phyloP scores from a whole-genome alignment of 2,329 filamentous ascomycete species.

The Xylaria sp. region DNA sequence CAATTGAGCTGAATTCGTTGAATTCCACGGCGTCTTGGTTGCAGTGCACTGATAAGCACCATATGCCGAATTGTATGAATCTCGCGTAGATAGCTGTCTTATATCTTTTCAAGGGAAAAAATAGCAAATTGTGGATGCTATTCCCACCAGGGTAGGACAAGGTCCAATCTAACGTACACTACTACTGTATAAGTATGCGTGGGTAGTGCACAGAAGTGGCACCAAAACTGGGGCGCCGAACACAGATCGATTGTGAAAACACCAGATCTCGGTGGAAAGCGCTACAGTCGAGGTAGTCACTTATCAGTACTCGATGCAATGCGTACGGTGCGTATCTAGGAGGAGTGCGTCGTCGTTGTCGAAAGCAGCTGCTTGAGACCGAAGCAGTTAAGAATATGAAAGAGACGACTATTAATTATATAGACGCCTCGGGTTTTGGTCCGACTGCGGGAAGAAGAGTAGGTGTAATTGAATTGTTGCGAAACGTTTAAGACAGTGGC shows the following conservation, averaged over 20 bases:
- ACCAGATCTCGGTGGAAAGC: constrained; percentile 2
- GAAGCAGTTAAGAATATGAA: neutral
- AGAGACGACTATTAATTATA: neutral
- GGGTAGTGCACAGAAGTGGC: neutral
- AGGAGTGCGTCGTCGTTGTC: neutral
- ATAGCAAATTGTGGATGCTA: constrained; percentile 30
- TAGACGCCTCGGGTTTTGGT: neutral
- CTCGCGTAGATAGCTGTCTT: neutral
- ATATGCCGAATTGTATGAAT: neutral
- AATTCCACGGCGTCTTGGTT: neutral
- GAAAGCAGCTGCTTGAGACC: neutral
- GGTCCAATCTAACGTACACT: neutral
- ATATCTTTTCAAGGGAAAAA: neutral
- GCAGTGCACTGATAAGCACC: neutral
- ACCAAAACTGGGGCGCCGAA: constrained; percentile 23
- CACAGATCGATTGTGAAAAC: constrained; percentile 21
- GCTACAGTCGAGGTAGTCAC: neutral
- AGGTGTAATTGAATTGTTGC: neutral
- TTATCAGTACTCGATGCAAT: neutral
- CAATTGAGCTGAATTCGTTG: neutral
- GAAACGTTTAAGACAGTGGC: neutral
- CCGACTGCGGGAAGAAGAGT: neutral
- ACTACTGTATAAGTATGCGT: neutral
- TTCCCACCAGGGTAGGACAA: constrained; percentile 9
- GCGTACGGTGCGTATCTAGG: neutral